Evolutionary conservation across 2,329 filamentous ascomycete genomes (phyloP).

Genomic region (Aspergillus floridensis): DNA sequence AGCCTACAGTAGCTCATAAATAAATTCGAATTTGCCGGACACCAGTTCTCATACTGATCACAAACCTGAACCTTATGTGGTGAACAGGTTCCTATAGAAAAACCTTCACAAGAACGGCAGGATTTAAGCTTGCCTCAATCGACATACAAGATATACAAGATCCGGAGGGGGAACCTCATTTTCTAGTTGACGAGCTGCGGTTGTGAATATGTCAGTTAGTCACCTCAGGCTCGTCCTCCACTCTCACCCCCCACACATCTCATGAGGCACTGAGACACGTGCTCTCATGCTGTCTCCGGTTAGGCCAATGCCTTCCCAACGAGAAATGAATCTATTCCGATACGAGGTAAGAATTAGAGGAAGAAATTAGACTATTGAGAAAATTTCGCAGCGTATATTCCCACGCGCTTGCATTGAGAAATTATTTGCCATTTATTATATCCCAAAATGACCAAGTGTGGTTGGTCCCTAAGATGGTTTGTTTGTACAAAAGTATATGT

Average conservation of each 20-base stretch:
- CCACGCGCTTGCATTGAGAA: background rate
- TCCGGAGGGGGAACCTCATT: background rate
- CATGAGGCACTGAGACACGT: background rate
- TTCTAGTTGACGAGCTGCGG: background rate
- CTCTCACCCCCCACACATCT: background rate
- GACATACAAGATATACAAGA: background rate
- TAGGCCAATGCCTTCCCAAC: background rate
- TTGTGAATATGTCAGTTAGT: background rate
- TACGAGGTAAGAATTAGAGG: background rate
- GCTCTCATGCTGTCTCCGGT: background rate
- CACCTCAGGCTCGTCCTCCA: background rate
- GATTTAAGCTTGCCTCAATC: background rate
- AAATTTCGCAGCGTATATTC: background rate
- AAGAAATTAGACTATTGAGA: background rate
- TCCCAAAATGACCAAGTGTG: too few relatives aligned
- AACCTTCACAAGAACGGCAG: background rate
- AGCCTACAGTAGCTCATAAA: too few relatives aligned
- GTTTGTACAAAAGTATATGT: background rate
- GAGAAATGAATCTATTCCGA: background rate
- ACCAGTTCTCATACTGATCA: too few relatives aligned
- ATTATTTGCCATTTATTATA: too few relatives aligned
- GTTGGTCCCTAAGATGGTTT: background rate
- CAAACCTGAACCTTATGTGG: background rate
- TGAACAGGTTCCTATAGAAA: background rate
- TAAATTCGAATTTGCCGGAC: too few relatives aligned